Evolutionary conservation across 805 yeast genomes (phyloP).

Genomic region (Debaryomyces tyrocola): DNA sequence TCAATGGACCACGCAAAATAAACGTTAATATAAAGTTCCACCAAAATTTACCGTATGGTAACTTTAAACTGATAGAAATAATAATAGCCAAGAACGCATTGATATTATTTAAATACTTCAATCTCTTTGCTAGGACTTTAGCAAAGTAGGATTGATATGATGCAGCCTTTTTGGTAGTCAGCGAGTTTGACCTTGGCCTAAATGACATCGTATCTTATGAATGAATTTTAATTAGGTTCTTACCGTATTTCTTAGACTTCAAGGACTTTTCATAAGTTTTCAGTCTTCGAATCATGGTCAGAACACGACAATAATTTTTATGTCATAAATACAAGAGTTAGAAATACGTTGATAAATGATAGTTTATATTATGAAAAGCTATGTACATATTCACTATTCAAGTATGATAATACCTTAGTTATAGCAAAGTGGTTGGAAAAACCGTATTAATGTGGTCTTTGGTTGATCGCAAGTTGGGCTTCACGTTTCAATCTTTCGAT

Average conservation of each 20-base stretch:
- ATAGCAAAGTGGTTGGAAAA: not conserved
- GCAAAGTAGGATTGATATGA: conserved; percentile 16
- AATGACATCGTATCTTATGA: not conserved
- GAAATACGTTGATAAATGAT: not conserved
- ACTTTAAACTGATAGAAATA: conserved; percentile 20
- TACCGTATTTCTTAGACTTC: too few species aligned
- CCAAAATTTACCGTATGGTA: conserved; percentile 33
- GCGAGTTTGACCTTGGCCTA: not conserved
- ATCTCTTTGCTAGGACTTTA: conserved; percentile 32
- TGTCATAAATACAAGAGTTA: not conserved
- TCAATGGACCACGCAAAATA: conserved; percentile 28
- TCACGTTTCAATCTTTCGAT: conserved; percentile 35
- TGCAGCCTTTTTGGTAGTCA: conserved; percentile 3
- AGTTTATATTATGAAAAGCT: not conserved
- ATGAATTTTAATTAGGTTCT: too few species aligned
- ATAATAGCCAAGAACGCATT: conserved; percentile 24
- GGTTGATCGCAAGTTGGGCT: conserved; percentile 33
- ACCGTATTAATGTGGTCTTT: conserved; percentile 8
- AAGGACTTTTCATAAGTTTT: too few species aligned
- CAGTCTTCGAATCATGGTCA: not conserved
- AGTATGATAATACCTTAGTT: not conserved
- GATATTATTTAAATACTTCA: conserved; percentile 35
- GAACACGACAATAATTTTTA: not conserved
- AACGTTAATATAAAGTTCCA: conserved; percentile 26
- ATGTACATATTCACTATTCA: conserved; percentile 2